Evolutionary conservation across 331 rosid species (phyloP), one percentile per base, ranked within the genome.

Genomic region (Telfairia occidentalis): DNA sequence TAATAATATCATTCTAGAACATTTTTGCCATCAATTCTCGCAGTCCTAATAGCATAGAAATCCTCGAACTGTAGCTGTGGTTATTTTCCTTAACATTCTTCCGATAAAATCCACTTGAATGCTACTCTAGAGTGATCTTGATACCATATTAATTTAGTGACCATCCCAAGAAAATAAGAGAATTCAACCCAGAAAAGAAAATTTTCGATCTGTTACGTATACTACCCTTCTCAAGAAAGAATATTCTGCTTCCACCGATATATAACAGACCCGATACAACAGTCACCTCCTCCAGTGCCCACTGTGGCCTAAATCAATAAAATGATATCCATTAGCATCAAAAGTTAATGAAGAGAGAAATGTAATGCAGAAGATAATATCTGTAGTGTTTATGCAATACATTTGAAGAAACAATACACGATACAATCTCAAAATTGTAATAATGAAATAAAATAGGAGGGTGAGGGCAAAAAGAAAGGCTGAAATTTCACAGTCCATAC

Each of bases 241-340:
- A 73, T 19, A 58, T 60, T 29, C 52, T 42, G 35, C 28, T 40
- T 16, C 28, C 60, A 23, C 23, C 9, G 4, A 55, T 32, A 5
- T 32, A 5, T 37, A 49, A 59, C 70, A 57, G 40, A 75, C 40
- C 32, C 9, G 21, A 76, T 45, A 45, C 18, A 83, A 72, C 59
- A 69, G 23, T 32, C 80, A 59, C 74, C 74, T 71, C 64, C 46
- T 80, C 21, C 65, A 13, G 48, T 9, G 58, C 61, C 76, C 50
- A 73, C 40, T 74, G 28, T 32, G 49, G 69, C 88, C 90, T 84
- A 85, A 59, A 76, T 77, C 86, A 78, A 75, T 32, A 42, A 73
- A 58, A 78, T 30, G 37, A 23, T 23, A 80, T 82, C 76, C 71
- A 67, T 78, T 37, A 72, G 59, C 57, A 32, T 63, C 79, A 35